phyloP scores from a whole-genome alignment of 108 stramenopile genomes.

The Schizochytrium sp. region DNA sequence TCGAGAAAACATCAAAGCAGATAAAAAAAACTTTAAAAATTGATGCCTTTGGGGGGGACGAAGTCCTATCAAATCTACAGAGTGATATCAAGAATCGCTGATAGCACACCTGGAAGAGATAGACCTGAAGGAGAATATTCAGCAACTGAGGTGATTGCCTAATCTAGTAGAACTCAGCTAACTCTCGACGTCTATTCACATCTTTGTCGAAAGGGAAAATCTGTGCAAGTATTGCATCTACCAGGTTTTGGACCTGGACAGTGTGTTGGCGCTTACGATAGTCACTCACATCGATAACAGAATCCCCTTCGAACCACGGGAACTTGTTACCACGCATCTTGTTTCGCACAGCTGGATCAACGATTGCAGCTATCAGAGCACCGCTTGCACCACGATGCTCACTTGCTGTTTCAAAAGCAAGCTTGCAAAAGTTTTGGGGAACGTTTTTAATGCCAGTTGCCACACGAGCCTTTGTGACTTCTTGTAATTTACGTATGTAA shows the following conservation, averaged over 20 bases:
- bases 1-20: background rate
- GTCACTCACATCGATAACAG: background rate
- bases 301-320: background rate
- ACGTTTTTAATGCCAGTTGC: background rate
- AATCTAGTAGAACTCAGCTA: background rate
- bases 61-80: too few species aligned
- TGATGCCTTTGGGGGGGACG: background rate
- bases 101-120: too few species aligned
- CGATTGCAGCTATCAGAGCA: background rate
- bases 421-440: constrained; percentile 4
- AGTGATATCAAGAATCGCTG: too few species aligned
- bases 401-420: background rate
- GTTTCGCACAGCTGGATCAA: background rate
- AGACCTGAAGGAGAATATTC: background rate
- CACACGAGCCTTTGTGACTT: background rate
- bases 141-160: background rate
- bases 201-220: constrained; percentile 13
- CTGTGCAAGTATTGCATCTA: background rate
- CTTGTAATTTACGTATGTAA: background rate
- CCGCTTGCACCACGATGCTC: background rate
- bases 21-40: background rate
- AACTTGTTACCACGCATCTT: background rate
- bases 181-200: background rate
- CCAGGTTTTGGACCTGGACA: background rate
- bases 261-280: background rate